Base-by-base conservation (phyloP, 805 yeast species). In the Kuraishia molischiana region DNA sequence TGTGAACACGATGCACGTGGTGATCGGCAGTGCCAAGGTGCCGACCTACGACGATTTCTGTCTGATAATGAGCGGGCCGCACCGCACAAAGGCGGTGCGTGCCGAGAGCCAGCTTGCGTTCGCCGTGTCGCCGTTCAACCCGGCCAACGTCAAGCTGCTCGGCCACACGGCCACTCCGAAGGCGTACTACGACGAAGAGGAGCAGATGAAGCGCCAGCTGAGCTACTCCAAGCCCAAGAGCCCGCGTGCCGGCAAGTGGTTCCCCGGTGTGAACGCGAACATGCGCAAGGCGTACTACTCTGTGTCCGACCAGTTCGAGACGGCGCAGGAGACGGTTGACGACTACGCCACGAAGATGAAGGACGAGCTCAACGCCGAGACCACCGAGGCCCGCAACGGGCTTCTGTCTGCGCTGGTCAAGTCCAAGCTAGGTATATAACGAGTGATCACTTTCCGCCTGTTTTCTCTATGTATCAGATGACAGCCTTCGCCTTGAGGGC, bases 1-100 rank as follows among this genome's bases (percentile, higher is more conserved):
- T 4, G 75, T 85, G 5, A 75, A 86, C 28, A 73, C 92, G 0
- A 64, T 84, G 32, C 90, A 81, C 55, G 84, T 96, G 92, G 85
- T 92, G 5, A 75, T 80, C 46, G 96, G 96, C 3, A 62, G 26
- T 5, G 50, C 81, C 0, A 74, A 75, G 15, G 67, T 69, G 43
- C 69, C 80, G n/a, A 62, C 77, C 2, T 55, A 70, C 18, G 66
- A 69, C 1, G 95, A 85, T 43, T 64, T 92, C 37, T 79, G 82
- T 41, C 38, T 51, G 10, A 51, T 85, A 32, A 67, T 90, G 29
- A 85, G 83, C 4, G 97, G 97, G 1, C 79, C 79, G 0, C 73
- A 75, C 38, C 69, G 95, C 44, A 76, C 80, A 33, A 61, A 68
- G 34, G 66, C 79, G 1, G 77, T 74, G 50, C 66, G 69, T 38